Evolutionary conservation across 2,329 filamentous ascomycete species (phyloP).

Genomic region (Monosporascus sp.): DNA sequence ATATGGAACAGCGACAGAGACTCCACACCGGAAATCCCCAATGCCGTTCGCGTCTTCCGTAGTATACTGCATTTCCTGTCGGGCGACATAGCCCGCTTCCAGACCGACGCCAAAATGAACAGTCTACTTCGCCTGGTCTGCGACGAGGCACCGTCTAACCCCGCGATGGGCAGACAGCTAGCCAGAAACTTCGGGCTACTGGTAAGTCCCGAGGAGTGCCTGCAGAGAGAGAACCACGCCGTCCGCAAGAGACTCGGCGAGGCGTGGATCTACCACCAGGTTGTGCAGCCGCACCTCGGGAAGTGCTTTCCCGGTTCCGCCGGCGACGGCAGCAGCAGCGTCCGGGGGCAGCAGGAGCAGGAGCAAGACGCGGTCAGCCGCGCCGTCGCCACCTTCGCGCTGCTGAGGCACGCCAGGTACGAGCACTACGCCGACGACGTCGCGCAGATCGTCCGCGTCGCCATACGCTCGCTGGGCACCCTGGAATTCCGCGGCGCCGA

Average conservation of each 20-base stretch:
- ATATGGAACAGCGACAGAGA: conserved; percentile 1
- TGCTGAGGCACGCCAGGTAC: conserved; percentile 45
- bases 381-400: conserved; percentile 42
- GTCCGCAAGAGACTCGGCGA: conserved; percentile 18
- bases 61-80: conserved; percentile 25
- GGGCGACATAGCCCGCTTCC: conserved; percentile 24
- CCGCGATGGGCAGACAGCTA: conserved; percentile 19
- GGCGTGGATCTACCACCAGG: conserved; percentile 22
- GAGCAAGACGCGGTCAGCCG: conserved; percentile 28
- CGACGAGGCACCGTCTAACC: conserved; percentile 7
- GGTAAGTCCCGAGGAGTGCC: conserved; percentile 21
- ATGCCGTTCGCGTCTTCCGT: conserved; percentile 16
- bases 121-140: conserved; percentile 16
- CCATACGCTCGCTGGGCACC: conserved; percentile 41
- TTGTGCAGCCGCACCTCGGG: conserved; percentile 31
- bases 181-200: conserved; percentile 22
- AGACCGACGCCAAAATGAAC: conserved; percentile 9
- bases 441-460: conserved; percentile 40
- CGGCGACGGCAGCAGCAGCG: conserved; percentile 17
- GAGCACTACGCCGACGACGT: conserved; percentile 48
- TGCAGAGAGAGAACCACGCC: conserved; percentile 22
- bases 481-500: conserved; percentile 35
- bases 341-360: background rate
- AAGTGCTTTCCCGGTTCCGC: conserved; percentile 32
- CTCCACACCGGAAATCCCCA: background rate